Evolutionary conservation across 768 basidiomycete species (phyloP).

Genomic region (Trametes punicea): DNA sequence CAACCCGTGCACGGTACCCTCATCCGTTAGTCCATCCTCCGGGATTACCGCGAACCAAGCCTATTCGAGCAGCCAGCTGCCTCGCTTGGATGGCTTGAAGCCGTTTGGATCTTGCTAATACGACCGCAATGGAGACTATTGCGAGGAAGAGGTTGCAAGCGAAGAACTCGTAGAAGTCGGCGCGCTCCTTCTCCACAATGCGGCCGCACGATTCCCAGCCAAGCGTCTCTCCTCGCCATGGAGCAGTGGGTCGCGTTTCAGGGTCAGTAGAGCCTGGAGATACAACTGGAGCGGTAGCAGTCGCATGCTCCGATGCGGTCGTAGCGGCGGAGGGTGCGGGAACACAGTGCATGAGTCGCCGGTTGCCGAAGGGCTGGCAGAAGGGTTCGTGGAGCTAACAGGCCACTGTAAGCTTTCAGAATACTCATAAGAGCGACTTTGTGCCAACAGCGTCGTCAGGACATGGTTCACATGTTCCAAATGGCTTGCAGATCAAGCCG

Average conservation of each 20-base stretch:
- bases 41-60: slow-evolving; percentile 50
- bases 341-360: slow-evolving; percentile 82
- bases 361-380: slow-evolving; percentile 95
- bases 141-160: slow-evolving; percentile 79
- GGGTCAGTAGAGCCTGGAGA: slow-evolving; percentile 3
- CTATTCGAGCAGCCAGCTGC: slow-evolving; percentile 83
- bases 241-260: too few relatives aligned
- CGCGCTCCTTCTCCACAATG: slow-evolving; percentile 71
- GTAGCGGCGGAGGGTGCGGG: slow-evolving; percentile 26
- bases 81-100: slow-evolving; percentile 73
- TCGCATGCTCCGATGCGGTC: background rate
- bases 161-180: slow-evolving; percentile 89
- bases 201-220: slow-evolving; percentile 96
- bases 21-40: slow-evolving; percentile 25
- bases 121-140: slow-evolving; percentile 56
- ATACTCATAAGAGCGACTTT: slow-evolving; percentile 26
- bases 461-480: slow-evolving; percentile 60
- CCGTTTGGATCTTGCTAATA: slow-evolving; percentile 66
- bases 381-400: slow-evolving; percentile 83
- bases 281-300: slow-evolving; percentile 12
- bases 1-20: background rate
- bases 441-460: slow-evolving; percentile 62
- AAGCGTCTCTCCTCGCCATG: slow-evolving; percentile 59
- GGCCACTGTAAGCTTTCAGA: background rate
- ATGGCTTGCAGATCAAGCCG: slow-evolving; percentile 42